Base-by-base conservation (phyloP, 768 basidiomycete genomes). In the Auricularia sp. region DNA sequence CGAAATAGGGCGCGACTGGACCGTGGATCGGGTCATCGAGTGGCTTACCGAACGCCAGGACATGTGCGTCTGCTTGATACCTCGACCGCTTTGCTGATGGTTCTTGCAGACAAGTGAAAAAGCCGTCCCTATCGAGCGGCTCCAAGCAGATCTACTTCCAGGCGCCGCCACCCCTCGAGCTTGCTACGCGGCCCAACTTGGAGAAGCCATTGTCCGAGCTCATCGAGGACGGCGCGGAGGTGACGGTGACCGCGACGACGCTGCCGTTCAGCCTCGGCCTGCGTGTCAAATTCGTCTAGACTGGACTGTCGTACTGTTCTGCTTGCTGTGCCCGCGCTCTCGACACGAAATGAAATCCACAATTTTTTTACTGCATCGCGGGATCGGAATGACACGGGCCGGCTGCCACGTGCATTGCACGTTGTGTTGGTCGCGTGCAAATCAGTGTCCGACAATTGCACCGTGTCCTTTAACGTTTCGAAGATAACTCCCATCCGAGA, bases 81-180 rank as follows among this genome's bases (percentile, higher is more conserved):
- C 0, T 7, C 23, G 18, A 12, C 1, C 12, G 16, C 61, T 18
- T 10, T 18, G 10, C 47, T 51, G n/a, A 8, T n/a, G 16, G 33
- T 33, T 18, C 33, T 33, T 39, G 3, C 71, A 99, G 97, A 67
- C 97, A 98, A 85, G 89, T 98, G 77, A 96, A 94, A 78, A 93
- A 87, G 72, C 97, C 97, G 0, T 98, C 97, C 0, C 74, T 99
- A 18, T 91, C 95, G 3, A 84, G 87, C 0, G 80, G 85, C 4
- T 81, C 81, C 29, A 83, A 81, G 69, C 90, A 88, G 43, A 86
- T 98, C 44, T 99, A 97, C 79, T 85, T 94, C 73, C 93, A 96
- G 74, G 91, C 91, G 1, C 96, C 97, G 7, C 91, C 93, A 3
- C 91, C 93, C 71, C 82, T 99, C 14, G 92, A 97, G 73, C 79